phyloP scores from a whole-genome alignment of 441 rosid species.

The Gossypium davidsonii region DNA sequence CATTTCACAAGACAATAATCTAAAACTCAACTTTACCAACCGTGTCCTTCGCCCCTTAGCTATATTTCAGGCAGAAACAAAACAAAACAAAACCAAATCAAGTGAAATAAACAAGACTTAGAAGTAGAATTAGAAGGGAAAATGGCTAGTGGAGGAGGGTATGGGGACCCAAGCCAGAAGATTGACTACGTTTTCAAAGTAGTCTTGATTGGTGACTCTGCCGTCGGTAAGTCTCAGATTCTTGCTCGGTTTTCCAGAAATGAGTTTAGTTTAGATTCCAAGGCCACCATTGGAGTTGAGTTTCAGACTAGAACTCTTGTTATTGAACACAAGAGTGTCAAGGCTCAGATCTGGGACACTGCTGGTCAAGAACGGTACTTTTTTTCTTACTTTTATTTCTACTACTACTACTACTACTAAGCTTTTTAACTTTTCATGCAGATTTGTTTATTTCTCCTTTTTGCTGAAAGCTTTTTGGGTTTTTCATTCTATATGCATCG shows the following conservation, averaged over 20 bases:
- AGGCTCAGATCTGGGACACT: constrained; percentile 84
- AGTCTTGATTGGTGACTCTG: constrained; percentile 69
- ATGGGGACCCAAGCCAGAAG: constrained; percentile 64
- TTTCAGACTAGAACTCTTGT: constrained; percentile 52
- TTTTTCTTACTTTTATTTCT: neutral
- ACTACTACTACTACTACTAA: neutral
- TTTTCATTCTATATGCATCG: neutral
- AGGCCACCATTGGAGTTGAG: constrained; percentile 67
- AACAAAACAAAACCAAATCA: neutral
- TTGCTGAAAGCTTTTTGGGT: neutral
- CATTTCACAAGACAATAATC: neutral
- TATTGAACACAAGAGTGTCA: constrained; percentile 51
- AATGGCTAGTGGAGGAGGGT: constrained; percentile 63
- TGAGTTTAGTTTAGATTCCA: constrained; percentile 61
- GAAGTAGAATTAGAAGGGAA: neutral
- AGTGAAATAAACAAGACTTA: neutral
- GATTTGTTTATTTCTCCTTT: neutral
- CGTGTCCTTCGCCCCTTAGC: neutral
- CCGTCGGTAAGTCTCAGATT: constrained; percentile 65
- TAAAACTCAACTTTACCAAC: neutral
- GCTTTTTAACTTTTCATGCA: neutral
- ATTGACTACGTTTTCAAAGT: constrained; percentile 84
- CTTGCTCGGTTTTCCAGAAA: constrained; percentile 60
- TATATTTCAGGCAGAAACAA: neutral
- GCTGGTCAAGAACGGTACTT: constrained; percentile 65